Conservation (phyloP, 2,329 filamentous ascomycete genomes). For the Diplodia seriata region DNA sequence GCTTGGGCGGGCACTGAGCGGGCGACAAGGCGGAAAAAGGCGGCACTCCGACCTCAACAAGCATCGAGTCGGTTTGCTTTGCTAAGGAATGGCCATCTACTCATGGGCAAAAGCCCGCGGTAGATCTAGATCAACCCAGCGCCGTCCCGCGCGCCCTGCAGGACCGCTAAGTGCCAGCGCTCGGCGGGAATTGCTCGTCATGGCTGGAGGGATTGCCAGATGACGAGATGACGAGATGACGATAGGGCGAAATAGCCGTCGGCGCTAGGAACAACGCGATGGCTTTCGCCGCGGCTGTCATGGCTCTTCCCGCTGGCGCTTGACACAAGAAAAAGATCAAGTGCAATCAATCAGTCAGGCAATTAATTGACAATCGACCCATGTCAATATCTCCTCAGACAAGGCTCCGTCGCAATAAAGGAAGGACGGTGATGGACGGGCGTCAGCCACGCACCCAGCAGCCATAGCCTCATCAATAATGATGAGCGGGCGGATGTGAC, state of each 20-base stretch:
- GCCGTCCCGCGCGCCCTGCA: conserved; percentile 18
- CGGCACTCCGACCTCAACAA: neutral
- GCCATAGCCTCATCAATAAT: neutral
- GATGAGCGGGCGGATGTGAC: conserved; percentile 8
- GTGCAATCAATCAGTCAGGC: conserved; percentile 9
- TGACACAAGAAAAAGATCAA: neutral
- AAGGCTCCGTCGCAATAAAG: conserved; percentile 15
- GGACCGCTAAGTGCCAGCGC: neutral
- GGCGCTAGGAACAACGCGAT: neutral
- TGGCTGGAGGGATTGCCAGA: neutral
- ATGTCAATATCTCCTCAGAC: conserved; percentile 13
- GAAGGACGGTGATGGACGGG: conserved; percentile 11
- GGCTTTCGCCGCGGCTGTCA: neutral
- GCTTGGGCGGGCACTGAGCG: conserved; percentile 9
- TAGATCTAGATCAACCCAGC: conserved; percentile 9
- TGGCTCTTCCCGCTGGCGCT: conserved; percentile 4
- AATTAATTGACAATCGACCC: conserved; percentile 15
- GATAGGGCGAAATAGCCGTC: conserved; percentile 2
- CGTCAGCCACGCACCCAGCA: neutral
- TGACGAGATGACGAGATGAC: neutral
- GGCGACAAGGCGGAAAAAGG: neutral
- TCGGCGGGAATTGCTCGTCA: neutral
- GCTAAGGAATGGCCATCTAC: neutral
- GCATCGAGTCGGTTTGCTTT: neutral
- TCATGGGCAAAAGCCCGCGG: neutral